These are phyloP conservation scores for Colletotrichum chrysophilum DNA, from an alignment of 2,329 filamentous ascomycete species.

Conservation along the genomic window DNA sequence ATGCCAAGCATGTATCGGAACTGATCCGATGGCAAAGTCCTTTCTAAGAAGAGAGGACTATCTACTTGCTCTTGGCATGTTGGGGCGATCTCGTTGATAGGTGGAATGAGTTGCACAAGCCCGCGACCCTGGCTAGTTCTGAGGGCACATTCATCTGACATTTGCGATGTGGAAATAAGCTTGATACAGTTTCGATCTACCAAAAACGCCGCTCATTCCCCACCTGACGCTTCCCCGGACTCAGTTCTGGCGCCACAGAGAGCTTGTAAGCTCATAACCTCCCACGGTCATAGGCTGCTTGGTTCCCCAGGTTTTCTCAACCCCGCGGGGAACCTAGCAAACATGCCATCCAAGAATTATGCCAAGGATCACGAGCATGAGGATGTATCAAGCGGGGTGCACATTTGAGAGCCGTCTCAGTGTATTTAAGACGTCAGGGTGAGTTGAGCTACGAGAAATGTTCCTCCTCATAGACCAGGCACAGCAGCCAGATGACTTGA, in stretches of 20 bases:
- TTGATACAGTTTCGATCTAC: background rate
- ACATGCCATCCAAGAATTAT: background rate
- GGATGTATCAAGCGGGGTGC: background rate
- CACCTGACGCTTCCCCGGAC: background rate
- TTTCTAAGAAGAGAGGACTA: background rate
- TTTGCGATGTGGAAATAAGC: background rate
- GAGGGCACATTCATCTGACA: background rate
- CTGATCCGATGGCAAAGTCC: background rate
- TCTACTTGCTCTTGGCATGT: background rate
- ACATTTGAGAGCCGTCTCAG: background rate
- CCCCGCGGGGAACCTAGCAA: background rate
- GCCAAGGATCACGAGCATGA: background rate
- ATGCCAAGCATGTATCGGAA: background rate
- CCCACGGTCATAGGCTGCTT: background rate
- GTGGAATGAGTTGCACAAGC: background rate
- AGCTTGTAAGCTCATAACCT: background rate
- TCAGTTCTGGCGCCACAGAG: background rate
- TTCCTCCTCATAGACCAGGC: background rate
- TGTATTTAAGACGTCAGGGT: background rate
- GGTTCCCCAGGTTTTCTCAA: background rate
- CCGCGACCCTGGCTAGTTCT: background rate
- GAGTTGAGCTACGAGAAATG: background rate
- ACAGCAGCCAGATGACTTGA: background rate
- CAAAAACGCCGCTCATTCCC: background rate
- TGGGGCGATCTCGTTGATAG: background rate